These are phyloP conservation scores for Penicillium sp. DNA, from an alignment of 2,329 filamentous ascomycete genomes.

Conservation along the genomic window DNA sequence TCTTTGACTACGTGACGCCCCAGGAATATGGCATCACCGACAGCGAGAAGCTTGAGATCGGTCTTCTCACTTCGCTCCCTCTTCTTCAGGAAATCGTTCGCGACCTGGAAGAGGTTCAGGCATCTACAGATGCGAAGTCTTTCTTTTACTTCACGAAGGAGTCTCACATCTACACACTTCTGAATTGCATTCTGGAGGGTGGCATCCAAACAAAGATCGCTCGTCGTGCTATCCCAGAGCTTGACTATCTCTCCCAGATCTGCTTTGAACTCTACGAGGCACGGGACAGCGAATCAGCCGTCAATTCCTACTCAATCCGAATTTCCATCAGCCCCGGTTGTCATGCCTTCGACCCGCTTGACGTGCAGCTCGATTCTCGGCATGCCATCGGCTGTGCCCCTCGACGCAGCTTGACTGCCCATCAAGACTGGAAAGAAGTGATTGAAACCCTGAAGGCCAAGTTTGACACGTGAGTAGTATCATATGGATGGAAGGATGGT, in stretches of 20 bases:
- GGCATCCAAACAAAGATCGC: conserved; percentile 96
- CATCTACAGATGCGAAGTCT: conserved; percentile 85
- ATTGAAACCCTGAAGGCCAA: conserved; percentile 91
- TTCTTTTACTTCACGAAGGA: conserved; percentile 99
- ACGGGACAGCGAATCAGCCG: conserved; percentile 70
- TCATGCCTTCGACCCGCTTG: conserved; percentile 91
- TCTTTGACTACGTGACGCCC: conserved; percentile 97
- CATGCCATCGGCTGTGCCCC: conserved; percentile 94
- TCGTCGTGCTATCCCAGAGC: conserved; percentile 88
- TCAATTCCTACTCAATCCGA: conserved; percentile 90
- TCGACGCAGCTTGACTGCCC: conserved; percentile 80
- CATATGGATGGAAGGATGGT: neutral
- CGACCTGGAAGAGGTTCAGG: conserved; percentile 94
- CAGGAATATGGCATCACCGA: conserved; percentile 97
- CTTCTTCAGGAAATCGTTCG: conserved; percentile 94
- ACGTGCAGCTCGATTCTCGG: conserved; percentile 92
- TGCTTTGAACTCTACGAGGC: conserved; percentile 98
- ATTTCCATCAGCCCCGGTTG: conserved; percentile 95
- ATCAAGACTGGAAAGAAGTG: conserved; percentile 94
- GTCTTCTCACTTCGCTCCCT: conserved; percentile 85
- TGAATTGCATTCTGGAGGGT: conserved; percentile 96
- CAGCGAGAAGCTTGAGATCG: conserved; percentile 96
- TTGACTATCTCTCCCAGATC: conserved; percentile 96
- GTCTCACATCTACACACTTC: conserved; percentile 94
- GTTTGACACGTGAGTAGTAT: conserved; percentile 73